phyloP scores from a whole-genome alignment of 2,329 filamentous ascomycete genomes.

The Berkeleyomyces basicola region DNA sequence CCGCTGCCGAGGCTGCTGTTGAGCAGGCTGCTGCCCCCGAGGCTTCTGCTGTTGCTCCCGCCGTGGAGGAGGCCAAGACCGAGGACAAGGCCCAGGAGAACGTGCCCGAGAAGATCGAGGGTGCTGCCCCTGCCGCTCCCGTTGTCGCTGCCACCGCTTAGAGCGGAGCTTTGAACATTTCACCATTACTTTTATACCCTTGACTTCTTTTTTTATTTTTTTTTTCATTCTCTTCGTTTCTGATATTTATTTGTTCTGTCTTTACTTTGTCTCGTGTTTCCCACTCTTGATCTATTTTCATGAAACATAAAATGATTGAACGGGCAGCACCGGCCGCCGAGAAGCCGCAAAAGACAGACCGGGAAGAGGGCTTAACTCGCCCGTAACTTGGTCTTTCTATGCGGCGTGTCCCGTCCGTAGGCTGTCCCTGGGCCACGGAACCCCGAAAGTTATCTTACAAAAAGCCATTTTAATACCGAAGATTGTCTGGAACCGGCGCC shows the following conservation, averaged over 20 bases:
- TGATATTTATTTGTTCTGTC: background rate
- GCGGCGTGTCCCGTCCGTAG: no score
- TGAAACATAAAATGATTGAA: background rate
- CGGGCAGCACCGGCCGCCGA: background rate
- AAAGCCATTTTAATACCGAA: no score
- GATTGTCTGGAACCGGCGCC: no score
- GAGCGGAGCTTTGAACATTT: conserved; percentile 6
- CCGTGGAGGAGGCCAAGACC: conserved; percentile 18
- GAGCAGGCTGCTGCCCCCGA: conserved; percentile 17
- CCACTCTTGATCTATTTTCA: background rate
- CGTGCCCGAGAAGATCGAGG: conserved; percentile 24
- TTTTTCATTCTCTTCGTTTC: conserved; percentile 13
- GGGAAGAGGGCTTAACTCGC: no score
- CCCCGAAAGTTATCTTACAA: no score
- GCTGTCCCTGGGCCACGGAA: no score
- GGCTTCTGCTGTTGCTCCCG: conserved; percentile 28
- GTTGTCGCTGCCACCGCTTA: conserved; percentile 26
- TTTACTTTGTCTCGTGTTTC: conserved; percentile 2
- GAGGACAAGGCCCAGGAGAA: conserved; percentile 22
- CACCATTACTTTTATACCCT: conserved; percentile 3
- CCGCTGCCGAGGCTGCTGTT: conserved; percentile 1
- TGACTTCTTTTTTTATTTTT: conserved; percentile 17
- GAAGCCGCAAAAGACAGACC: no score
- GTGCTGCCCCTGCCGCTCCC: conserved; percentile 29
- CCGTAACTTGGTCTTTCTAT: no score